Conservation (phyloP, 352 stramenopile species). For the Phytophthora hibernalis region DNA sequence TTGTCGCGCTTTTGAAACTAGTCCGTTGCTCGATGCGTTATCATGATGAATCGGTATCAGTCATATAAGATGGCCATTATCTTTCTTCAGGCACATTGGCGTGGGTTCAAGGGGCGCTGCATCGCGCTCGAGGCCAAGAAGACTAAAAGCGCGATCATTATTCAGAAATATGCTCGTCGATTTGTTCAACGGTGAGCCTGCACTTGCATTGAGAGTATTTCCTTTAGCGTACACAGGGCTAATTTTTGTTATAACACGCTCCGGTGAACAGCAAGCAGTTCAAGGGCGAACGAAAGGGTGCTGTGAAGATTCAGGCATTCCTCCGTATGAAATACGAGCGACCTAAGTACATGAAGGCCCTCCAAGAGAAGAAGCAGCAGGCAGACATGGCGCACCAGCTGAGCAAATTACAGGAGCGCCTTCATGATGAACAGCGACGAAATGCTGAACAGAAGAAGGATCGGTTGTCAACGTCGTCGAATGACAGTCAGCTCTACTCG, state of each 20-base stretch:
- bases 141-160: conserved; percentile 67
- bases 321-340: conserved; percentile 69
- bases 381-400: conserved; percentile 68
- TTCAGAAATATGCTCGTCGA: conserved; percentile 70
- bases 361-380: conserved; percentile 66
- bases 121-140: conserved; percentile 57
- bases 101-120: conserved; percentile 71
- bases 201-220: background rate
- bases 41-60: conserved; percentile 79
- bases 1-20: conserved; percentile 30
- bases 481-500: conserved; percentile 50
- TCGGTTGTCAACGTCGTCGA: conserved; percentile 45
- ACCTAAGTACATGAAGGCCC: conserved; percentile 58
- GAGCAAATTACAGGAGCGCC: conserved; percentile 60
- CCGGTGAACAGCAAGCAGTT: conserved; percentile 56
- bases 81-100: conserved; percentile 77
- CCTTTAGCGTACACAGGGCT: background rate
- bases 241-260: conserved; percentile 2
- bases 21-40: conserved; percentile 84
- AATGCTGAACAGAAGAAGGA: conserved; percentile 67
- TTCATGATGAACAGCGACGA: conserved; percentile 68
- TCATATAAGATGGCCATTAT: conserved; percentile 63
- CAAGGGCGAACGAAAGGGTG: conserved; percentile 53
- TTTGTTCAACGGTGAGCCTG: conserved; percentile 61
- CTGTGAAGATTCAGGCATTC: conserved; percentile 68